Evolutionary conservation across 345 rosid genomes (phyloP).

Genomic region (Gossypium raimondii): DNA sequence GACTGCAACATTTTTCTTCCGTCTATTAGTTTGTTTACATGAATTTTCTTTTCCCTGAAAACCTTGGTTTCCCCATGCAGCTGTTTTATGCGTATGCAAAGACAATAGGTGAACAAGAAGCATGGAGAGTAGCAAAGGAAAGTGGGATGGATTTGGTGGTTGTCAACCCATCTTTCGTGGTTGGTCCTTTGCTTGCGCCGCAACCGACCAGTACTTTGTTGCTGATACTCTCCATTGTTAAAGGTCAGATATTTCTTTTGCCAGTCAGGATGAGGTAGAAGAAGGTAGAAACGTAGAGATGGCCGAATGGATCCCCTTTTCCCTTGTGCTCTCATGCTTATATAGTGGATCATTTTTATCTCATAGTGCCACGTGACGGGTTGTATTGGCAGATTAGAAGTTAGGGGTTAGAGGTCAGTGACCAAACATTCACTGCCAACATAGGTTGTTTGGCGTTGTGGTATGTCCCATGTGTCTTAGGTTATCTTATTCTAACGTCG

Average conservation of each 20-base stretch:
- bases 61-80: slow-evolving; percentile 30
- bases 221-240: slow-evolving; percentile 41
- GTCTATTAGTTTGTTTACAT: background rate
- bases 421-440: too few species aligned
- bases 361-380: too few species aligned
- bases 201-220: slow-evolving; percentile 79
- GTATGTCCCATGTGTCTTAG: too few species aligned
- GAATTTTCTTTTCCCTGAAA: background rate
- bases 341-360: too few species aligned
- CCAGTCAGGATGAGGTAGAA: background rate
- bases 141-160: slow-evolving; percentile 68
- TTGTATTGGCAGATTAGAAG: too few species aligned
- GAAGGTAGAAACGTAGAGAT: too few species aligned
- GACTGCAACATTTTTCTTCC: background rate
- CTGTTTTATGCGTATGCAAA: slow-evolving; percentile 90
- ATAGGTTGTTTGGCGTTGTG: too few species aligned
- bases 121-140: slow-evolving; percentile 73
- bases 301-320: too few species aligned
- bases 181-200: slow-evolving; percentile 82
- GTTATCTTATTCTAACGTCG: too few species aligned
- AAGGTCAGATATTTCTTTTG: slow-evolving; percentile 37
- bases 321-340: too few species aligned
- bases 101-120: slow-evolving; percentile 68
- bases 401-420: too few species aligned
- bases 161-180: slow-evolving; percentile 77